phyloP scores from a whole-genome alignment of 192 early-diverging fungal genomes.

The Dimargaris xerosporica region DNA sequence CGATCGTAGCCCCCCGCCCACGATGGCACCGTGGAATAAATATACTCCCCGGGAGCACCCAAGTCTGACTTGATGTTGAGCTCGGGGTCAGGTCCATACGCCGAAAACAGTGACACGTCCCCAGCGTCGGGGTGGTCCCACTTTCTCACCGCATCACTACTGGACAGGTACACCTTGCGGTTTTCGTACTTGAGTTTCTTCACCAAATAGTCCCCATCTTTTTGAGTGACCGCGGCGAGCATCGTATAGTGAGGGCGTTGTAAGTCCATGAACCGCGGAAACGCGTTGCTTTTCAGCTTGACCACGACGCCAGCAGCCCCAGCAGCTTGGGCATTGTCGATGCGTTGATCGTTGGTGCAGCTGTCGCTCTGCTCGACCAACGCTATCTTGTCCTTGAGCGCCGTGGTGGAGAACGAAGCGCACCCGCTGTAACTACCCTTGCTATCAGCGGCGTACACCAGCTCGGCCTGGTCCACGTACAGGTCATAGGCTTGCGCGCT shows the following conservation, averaged over 20 bases:
- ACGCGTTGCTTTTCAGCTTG: too few relatives aligned
- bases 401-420: neutral
- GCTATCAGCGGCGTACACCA: neutral
- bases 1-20: neutral
- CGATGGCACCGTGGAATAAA: constrained; percentile 6
- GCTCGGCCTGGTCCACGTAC: neutral
- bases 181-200: neutral
- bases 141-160: neutral
- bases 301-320: neutral
- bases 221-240: neutral
- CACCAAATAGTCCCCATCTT: neutral
- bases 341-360: neutral
- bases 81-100: constrained; percentile 11
- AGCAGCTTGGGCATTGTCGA: neutral
- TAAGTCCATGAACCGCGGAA: neutral
- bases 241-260: neutral
- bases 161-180: neutral
- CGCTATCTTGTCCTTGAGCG: constrained; percentile 1
- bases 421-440: constrained; percentile 3
- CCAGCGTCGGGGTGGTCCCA: neutral
- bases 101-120: neutral
- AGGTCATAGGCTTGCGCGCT: neutral
- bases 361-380: neutral
- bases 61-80: constrained; percentile 12
- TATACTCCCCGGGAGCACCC: constrained; percentile 7